Conservation (phyloP, 768 basidiomycete species). For the Amanita rimosa region DNA sequence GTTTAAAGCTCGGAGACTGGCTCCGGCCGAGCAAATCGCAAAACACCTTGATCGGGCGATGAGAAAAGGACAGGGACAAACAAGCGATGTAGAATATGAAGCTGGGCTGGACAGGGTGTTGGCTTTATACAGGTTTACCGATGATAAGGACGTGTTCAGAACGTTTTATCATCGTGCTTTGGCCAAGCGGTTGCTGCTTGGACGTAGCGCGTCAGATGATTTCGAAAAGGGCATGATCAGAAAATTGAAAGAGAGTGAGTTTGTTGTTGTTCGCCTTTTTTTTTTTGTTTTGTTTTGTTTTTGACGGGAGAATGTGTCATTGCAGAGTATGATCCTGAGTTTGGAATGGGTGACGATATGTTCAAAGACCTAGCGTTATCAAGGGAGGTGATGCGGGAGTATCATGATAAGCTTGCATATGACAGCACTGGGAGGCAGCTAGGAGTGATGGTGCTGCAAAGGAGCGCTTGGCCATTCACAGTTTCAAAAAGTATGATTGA, state of each 20-base stretch:
- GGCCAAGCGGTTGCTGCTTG: constrained; percentile 80
- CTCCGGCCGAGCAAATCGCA: constrained; percentile 90
- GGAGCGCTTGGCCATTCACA: constrained; percentile 80
- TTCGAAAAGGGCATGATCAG: constrained; percentile 78
- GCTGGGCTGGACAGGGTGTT: constrained; percentile 54
- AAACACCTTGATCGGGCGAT: constrained; percentile 81
- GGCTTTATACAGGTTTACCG: constrained; percentile 73
- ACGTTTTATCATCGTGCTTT: constrained; percentile 84
- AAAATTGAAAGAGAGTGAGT: constrained; percentile 68
- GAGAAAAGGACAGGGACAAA: constrained; percentile 72
- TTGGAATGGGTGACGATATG: constrained; percentile 91
- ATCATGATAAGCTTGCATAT: constrained; percentile 33
- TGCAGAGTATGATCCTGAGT: constrained; percentile 89
- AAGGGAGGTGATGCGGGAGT: constrained; percentile 59
- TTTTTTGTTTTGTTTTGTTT: too few relatives aligned
- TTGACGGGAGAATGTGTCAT: not conserved
- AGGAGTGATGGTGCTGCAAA: constrained; percentile 74
- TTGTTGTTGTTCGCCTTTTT: too few relatives aligned
- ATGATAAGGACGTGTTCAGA: constrained; percentile 91
- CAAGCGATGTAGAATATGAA: constrained; percentile 54
- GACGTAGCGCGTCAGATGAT: constrained; percentile 77
- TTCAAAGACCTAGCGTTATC: constrained; percentile 84
- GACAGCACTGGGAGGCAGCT: constrained; percentile 36
- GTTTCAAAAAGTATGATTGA: constrained; percentile 36
- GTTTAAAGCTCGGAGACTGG: constrained; percentile 67